A percentile compares a stretch with the other conserved stretches of the same genome.
These are phyloP conservation scores for Diaporthe amygdali DNA, from an alignment of 2,329 filamentous ascomycete species.

Conservation along the genomic window DNA sequence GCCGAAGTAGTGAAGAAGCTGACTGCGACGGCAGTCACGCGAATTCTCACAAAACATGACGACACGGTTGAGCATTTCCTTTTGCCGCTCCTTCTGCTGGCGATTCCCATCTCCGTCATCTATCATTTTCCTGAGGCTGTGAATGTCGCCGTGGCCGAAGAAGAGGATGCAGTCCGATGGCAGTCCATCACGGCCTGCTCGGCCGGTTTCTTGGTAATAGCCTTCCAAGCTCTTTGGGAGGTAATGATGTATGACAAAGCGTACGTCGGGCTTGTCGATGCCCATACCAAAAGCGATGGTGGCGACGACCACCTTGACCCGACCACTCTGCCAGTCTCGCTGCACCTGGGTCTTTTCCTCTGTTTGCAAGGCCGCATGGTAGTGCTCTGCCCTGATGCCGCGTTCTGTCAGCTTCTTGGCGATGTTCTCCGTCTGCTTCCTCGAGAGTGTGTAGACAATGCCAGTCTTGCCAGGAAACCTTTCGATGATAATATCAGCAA, in stretches of 20 bases:
- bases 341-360: slow-evolving; percentile 75
- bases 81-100: slow-evolving; percentile 84
- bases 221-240: slow-evolving; percentile 95
- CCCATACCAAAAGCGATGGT: slow-evolving; percentile 99
- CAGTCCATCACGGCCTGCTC: slow-evolving; percentile 89
- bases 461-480: slow-evolving; percentile 77
- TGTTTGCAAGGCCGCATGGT: slow-evolving; percentile 80
- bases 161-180: slow-evolving; percentile 89
- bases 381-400: slow-evolving; percentile 78
- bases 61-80: slow-evolving; percentile 84
- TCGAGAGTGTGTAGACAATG: slow-evolving; percentile 91
- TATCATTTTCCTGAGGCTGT: slow-evolving; percentile 79
- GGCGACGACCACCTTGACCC: slow-evolving; percentile 88
- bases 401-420: slow-evolving; percentile 69
- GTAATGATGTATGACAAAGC: slow-evolving; percentile 93
- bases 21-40: slow-evolving; percentile 83
- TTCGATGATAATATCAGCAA: slow-evolving; percentile 70
- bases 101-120: slow-evolving; percentile 75
- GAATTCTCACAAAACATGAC: slow-evolving; percentile 89
- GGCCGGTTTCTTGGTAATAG: slow-evolving; percentile 97
- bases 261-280: slow-evolving; percentile 97
- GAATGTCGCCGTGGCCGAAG: slow-evolving; percentile 81
- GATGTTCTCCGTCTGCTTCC: slow-evolving; percentile 81
- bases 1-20: slow-evolving; percentile 93
- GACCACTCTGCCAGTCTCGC: slow-evolving; percentile 79